phyloP scores from a whole-genome alignment of 768 basidiomycete species.

The Mycena rebaudengoi region DNA sequence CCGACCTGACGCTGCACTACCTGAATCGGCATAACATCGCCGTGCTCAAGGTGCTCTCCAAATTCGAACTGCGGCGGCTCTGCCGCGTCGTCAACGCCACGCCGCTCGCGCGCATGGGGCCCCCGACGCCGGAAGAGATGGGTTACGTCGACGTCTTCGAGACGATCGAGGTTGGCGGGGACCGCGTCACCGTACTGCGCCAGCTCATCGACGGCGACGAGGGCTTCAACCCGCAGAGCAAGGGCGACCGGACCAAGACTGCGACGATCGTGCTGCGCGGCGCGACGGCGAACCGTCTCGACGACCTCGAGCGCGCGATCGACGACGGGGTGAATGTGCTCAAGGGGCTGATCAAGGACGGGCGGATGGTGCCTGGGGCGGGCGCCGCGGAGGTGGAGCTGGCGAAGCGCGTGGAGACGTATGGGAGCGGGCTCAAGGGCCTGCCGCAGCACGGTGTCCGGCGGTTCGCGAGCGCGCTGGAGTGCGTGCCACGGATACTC shows the following conservation, averaged over 20 bases:
- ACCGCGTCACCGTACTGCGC: constrained; percentile 95
- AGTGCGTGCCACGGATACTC: constrained; percentile 90
- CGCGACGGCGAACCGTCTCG: constrained; percentile 92
- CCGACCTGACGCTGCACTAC: constrained; percentile 97
- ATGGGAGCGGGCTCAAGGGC: constrained; percentile 89
- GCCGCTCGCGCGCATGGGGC: constrained; percentile 94
- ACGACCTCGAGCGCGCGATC: constrained; percentile 95
- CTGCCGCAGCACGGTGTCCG: constrained; percentile 94
- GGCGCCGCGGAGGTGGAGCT: constrained; percentile 95
- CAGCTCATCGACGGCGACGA: constrained; percentile 77
- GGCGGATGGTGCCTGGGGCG: constrained; percentile 90
- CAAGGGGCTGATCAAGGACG: constrained; percentile 90
- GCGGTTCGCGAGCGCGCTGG: constrained; percentile 87
- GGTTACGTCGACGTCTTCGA: constrained; percentile 95
- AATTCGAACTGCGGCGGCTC: constrained; percentile 94
- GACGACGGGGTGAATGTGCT: constrained; percentile 98
- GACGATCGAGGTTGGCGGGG: constrained; percentile 95
- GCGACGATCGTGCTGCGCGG: constrained; percentile 96
- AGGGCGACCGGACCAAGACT: constrained; percentile 81
- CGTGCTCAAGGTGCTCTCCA: constrained; percentile 96
- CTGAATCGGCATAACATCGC: constrained; percentile 93
- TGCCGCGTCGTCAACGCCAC: constrained; percentile 97
- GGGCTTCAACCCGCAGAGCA: constrained; percentile 60
- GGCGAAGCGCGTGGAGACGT: constrained; percentile 82
- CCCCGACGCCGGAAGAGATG: constrained; percentile 95